phyloP scores from a whole-genome alignment of 1,284 basidiomycete genomes.

The Phlebopus sp. region DNA sequence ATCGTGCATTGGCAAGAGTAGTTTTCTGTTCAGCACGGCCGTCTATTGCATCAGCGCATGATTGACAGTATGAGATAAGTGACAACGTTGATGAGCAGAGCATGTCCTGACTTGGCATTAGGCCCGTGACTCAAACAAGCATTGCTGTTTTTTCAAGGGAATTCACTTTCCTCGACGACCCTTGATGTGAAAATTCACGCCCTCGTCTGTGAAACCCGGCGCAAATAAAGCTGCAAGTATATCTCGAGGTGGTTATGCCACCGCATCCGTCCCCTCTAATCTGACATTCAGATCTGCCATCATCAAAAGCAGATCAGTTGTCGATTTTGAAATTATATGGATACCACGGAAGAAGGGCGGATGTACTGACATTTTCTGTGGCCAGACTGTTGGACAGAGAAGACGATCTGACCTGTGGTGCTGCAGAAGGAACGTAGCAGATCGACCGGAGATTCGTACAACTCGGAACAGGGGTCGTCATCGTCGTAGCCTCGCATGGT shows the following conservation, averaged over 20 bases:
- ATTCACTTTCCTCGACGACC: constrained; percentile 3
- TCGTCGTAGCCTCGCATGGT: not conserved
- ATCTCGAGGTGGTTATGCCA: constrained; percentile 4
- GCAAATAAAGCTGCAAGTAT: not conserved
- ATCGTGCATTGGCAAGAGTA: constrained; percentile 17
- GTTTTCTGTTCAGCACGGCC: constrained; percentile 8
- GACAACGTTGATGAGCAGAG: constrained; percentile 18
- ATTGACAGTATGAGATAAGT: constrained; percentile 8
- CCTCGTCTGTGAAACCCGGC: constrained; percentile 8
- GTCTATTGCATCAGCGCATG: constrained; percentile 8
- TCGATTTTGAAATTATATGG: constrained; percentile 25
- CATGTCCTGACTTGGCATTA: constrained; percentile 7
- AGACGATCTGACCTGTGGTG: constrained; percentile 27
- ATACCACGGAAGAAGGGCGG: constrained; percentile 24
- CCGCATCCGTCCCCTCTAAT: not conserved
- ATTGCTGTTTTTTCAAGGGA: constrained; percentile 13
- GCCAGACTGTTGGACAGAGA: not conserved
- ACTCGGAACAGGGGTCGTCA: constrained; percentile 3
- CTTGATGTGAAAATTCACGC: constrained; percentile 13
- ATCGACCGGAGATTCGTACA: constrained; percentile 14
- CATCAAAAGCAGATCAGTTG: not conserved
- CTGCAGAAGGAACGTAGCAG: constrained; percentile 15
- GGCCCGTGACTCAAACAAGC: constrained; percentile 15
- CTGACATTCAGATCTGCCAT: not conserved
- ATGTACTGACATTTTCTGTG: not conserved